Evolutionary conservation across 2,329 filamentous ascomycete genomes (phyloP).

Genomic region (Tolypocladium pustulatum): DNA sequence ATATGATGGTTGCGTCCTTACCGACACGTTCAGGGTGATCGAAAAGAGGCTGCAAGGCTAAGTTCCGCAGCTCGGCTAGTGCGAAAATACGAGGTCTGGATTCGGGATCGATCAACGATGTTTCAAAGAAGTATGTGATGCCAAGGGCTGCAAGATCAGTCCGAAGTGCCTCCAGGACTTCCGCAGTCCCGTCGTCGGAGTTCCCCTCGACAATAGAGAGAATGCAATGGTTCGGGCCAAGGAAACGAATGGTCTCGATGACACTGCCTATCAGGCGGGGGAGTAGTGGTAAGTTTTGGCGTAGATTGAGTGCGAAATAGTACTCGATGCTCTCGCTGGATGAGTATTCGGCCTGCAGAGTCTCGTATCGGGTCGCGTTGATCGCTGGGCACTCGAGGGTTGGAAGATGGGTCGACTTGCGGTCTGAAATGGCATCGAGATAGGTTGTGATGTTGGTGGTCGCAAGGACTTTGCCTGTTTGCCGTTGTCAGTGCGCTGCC

Average conservation of each 20-base stretch:
- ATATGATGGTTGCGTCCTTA: slow-evolving; percentile 33
- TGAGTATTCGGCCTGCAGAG: slow-evolving; percentile 6
- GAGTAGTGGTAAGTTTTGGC: slow-evolving; percentile 30
- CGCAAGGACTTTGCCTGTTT: neutral
- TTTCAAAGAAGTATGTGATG: slow-evolving; percentile 28
- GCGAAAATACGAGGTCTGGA: slow-evolving; percentile 29
- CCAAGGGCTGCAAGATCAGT: slow-evolving; percentile 26
- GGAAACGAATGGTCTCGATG: slow-evolving; percentile 34
- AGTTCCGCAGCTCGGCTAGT: slow-evolving; percentile 41
- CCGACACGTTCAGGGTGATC: slow-evolving; percentile 13
- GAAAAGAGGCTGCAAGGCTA: slow-evolving; percentile 37
- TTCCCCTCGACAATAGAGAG: slow-evolving; percentile 43
- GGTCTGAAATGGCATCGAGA: slow-evolving; percentile 14
- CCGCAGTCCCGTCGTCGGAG: slow-evolving; percentile 39
- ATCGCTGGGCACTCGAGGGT: slow-evolving; percentile 13
- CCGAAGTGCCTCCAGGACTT: slow-evolving; percentile 31
- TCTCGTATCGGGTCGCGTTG: slow-evolving; percentile 9
- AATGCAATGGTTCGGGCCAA: slow-evolving; percentile 36
- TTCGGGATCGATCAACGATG: slow-evolving; percentile 33
- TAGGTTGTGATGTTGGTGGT: slow-evolving; percentile 8
- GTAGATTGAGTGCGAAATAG: slow-evolving; percentile 42
- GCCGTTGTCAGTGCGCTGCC: neutral
- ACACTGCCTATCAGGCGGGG: slow-evolving; percentile 35
- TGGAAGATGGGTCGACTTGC: slow-evolving; percentile 8
- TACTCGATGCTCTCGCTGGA: slow-evolving; percentile 16